Conservation (phyloP, 1,284 basidiomycete species). For the Rhodotorula sp. region DNA sequence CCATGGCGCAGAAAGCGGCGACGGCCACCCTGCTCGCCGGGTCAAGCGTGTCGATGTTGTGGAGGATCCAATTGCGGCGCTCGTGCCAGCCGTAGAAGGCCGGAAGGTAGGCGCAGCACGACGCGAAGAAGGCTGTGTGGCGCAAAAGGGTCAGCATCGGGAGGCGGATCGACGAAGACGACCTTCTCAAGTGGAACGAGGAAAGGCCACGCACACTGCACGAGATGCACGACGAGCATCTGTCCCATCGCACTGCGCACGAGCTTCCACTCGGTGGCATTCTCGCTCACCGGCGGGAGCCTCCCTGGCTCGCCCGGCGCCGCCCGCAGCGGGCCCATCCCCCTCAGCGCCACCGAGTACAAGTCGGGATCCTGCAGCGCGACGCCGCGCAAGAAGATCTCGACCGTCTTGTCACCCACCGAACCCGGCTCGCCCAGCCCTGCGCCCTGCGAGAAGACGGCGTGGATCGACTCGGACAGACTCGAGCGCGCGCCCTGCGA, state of each 20-base stretch:
- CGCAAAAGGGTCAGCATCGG: background rate
- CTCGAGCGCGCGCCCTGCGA: too few species aligned
- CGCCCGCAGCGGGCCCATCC: background rate
- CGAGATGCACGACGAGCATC: constrained; percentile 19
- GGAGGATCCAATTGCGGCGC: constrained; percentile 7
- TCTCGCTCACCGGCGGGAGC: background rate
- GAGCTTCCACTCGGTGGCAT: constrained; percentile 24
- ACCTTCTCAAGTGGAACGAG: too few species aligned
- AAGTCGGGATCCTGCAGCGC: background rate
- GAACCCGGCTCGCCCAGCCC: background rate
- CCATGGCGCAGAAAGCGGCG: constrained; percentile 30
- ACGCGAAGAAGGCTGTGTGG: constrained; percentile 31
- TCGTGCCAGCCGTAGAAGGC: constrained; percentile 17
- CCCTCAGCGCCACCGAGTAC: background rate
- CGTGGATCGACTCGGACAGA: constrained; percentile 2
- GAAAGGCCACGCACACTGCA: constrained; percentile 1
- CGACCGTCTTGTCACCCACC: background rate
- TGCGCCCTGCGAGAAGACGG: background rate
- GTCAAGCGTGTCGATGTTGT: constrained; percentile 1
- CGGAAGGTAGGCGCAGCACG: constrained; percentile 35
- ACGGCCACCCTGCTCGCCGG: constrained; percentile 21
- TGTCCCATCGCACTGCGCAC: constrained; percentile 23
- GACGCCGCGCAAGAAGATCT: constrained; percentile 5
- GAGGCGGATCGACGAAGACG: background rate
- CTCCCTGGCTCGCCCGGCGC: too few species aligned